Percentiles rank a stretch among this genome's conserved stretches.
phyloP scores from a whole-genome alignment of 1,139 yeast genomes.

The Debaryomyces robertsiae region DNA sequence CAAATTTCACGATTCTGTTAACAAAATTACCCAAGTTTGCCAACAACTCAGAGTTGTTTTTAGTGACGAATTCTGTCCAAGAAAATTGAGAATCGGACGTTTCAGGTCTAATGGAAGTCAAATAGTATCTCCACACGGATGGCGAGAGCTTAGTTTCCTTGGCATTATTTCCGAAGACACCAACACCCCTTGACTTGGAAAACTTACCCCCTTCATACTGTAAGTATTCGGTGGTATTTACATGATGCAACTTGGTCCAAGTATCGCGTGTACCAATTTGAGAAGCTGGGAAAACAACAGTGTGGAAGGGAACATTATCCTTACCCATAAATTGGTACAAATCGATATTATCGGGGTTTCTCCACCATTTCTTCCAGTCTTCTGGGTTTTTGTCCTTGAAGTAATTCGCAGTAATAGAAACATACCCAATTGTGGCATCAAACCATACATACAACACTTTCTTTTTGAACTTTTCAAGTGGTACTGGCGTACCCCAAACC shows the following conservation, averaged over 20 bases:
- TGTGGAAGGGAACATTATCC: slow-evolving; percentile 98
- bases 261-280: slow-evolving; percentile 83
- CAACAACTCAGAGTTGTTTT: slow-evolving; percentile 88
- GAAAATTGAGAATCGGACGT: slow-evolving; percentile 94
- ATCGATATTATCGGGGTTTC: slow-evolving; percentile 77
- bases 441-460: slow-evolving; percentile 98
- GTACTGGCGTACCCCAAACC: slow-evolving; percentile 98
- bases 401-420: slow-evolving; percentile 93
- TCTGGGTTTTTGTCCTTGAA: slow-evolving; percentile 52
- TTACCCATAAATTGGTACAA: slow-evolving; percentile 98
- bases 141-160: slow-evolving; percentile 88
- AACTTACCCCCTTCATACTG: slow-evolving; percentile 98
- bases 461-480: slow-evolving; percentile 75
- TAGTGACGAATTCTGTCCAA: slow-evolving; percentile 93
- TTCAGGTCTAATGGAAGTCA: slow-evolving; percentile 93
- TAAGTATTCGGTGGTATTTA: slow-evolving; percentile 92
- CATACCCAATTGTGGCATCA: slow-evolving; percentile 96
- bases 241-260: slow-evolving; percentile 91
- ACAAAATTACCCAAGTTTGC: slow-evolving; percentile 97
- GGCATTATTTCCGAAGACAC: slow-evolving; percentile 98
- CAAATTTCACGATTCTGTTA: slow-evolving; percentile 89
- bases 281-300: slow-evolving; percentile 94
- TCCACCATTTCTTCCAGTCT: slow-evolving; percentile 89
- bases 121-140: slow-evolving; percentile 96
- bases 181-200: slow-evolving; percentile 94